Evolutionary conservation across 371 early-diverging fungal genomes (phyloP).

Genomic region (Mortierella sp.): DNA sequence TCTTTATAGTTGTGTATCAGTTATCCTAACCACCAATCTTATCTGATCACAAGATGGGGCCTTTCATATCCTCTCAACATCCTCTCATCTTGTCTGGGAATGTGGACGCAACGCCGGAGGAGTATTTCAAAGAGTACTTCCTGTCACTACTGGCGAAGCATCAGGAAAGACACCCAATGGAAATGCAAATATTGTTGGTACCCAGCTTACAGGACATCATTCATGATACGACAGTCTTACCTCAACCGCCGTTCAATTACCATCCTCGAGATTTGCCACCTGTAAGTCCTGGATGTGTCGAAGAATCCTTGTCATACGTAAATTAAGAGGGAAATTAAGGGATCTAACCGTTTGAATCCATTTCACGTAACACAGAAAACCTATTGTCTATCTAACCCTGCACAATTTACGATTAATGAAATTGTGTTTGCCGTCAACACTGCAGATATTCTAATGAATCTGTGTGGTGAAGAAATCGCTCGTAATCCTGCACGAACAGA

Average conservation of each 20-base stretch:
- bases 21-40: neutral
- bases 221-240: constrained; percentile 80
- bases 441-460: constrained; percentile 76
- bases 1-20: neutral
- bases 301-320: no score
- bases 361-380: constrained; percentile 45
- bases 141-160: constrained; percentile 63
- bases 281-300: constrained; percentile 23
- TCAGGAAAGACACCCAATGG: constrained; percentile 54
- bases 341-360: neutral
- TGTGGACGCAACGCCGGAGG: constrained; percentile 69
- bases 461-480: constrained; percentile 75
- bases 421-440: constrained; percentile 78
- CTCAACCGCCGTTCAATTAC: constrained; percentile 82
- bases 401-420: constrained; percentile 85
- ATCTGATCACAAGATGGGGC: constrained; percentile 71
- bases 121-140: constrained; percentile 74
- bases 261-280: constrained; percentile 43
- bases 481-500: constrained; percentile 64
- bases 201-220: constrained; percentile 83
- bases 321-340: no score
- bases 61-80: constrained; percentile 84
- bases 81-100: constrained; percentile 71
- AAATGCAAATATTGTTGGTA: constrained; percentile 72
- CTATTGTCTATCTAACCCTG: constrained; percentile 86